Conservation (phyloP, 148 eudicot genomes). For the Chenopodium berlandieri region DNA sequence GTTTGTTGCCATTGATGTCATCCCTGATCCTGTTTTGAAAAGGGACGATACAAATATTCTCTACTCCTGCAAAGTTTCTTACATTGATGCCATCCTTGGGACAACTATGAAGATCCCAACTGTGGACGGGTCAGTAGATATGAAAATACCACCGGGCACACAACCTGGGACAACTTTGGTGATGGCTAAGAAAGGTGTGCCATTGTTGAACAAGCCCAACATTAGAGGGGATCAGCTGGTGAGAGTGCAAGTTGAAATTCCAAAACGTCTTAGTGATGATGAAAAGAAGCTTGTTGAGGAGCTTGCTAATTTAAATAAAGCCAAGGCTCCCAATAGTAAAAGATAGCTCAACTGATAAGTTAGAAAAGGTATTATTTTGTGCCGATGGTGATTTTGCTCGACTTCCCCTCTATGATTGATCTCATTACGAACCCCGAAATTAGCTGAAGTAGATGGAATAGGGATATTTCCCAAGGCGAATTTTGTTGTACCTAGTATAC, state of each 20-base stretch:
- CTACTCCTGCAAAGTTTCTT: slow-evolving; percentile 78
- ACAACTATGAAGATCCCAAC: slow-evolving; percentile 81
- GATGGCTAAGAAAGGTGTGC: slow-evolving; percentile 96
- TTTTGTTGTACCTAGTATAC: neutral
- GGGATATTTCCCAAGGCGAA: slow-evolving; percentile 10
- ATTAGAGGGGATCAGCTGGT: slow-evolving; percentile 90
- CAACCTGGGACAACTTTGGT: slow-evolving; percentile 92
- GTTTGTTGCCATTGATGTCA: slow-evolving; percentile 65
- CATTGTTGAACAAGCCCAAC: slow-evolving; percentile 59
- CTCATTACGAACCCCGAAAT: slow-evolving; percentile 7
- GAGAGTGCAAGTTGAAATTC: slow-evolving; percentile 85
- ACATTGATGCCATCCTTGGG: slow-evolving; percentile 91
- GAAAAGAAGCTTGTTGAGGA: slow-evolving; percentile 90
- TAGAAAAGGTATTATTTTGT: neutral
- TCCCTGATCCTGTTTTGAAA: slow-evolving; percentile 72
- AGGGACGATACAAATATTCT: slow-evolving; percentile 83
- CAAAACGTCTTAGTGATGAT: slow-evolving; percentile 66
- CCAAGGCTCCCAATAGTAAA: slow-evolving; percentile 59
- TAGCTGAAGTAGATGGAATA: slow-evolving; percentile 1
- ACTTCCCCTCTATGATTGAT: neutral
- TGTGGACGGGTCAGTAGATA: slow-evolving; percentile 83
- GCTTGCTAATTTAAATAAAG: slow-evolving; percentile 67
- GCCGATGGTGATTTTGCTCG: neutral
- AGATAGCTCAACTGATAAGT: slow-evolving; percentile 28
- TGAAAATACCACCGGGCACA: slow-evolving; percentile 85